Conservation (phyloP, 202 grass and related monocot species). For the Carex arenaria region DNA sequence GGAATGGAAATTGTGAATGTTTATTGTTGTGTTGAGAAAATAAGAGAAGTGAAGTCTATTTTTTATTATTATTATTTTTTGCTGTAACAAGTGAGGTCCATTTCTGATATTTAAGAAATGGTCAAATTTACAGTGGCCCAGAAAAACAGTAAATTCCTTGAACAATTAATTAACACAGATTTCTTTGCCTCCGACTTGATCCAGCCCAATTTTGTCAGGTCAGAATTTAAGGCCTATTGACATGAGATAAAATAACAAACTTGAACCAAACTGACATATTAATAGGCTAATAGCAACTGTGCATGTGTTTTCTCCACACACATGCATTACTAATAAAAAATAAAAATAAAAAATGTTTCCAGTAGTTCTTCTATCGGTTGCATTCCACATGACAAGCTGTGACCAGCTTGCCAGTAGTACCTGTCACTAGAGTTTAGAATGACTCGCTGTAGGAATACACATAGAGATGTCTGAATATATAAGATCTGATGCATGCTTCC, state of each 20-base stretch:
- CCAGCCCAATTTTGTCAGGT: not conserved
- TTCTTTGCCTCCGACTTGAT: not conserved
- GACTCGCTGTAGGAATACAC: not conserved
- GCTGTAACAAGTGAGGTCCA: not conserved
- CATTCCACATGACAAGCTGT: not conserved
- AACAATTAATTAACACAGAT: not conserved
- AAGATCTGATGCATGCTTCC: not conserved
- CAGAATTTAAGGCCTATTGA: not conserved
- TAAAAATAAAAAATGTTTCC: not conserved
- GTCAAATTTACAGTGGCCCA: not conserved
- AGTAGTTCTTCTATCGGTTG: not conserved
- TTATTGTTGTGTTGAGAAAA: slow-evolving; percentile 4
- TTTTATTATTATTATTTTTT: not conserved
- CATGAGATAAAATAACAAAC: slow-evolving; percentile 12
- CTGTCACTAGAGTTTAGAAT: not conserved
- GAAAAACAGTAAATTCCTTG: not conserved
- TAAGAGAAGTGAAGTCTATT: slow-evolving; percentile 8
- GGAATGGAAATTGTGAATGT: slow-evolving; percentile 39
- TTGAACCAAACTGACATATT: not conserved
- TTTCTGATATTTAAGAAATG: slow-evolving; percentile 19
- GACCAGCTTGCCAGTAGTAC: not conserved
- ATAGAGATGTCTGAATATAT: not conserved
- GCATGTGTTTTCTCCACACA: not conserved
- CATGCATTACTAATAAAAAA: not conserved
- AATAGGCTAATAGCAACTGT: not conserved